These are phyloP conservation scores for Brettanomyces bruxellensis DNA, from an alignment of 805 yeast species.

Conservation along the genomic window DNA sequence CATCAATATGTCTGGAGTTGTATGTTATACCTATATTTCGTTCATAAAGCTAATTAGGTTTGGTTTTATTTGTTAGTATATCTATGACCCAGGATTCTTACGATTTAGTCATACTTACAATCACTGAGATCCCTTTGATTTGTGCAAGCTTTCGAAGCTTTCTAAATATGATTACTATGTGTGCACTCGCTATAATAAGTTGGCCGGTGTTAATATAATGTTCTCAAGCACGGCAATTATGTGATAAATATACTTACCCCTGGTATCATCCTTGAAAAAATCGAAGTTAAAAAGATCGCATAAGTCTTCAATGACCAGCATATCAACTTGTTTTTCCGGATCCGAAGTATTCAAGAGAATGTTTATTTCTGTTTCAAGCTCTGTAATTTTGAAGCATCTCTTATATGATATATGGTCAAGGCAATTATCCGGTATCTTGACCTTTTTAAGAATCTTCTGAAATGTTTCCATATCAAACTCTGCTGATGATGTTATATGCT, in stretches of 20 bases:
- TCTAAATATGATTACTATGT: conserved; percentile 9
- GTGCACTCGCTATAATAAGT: conserved; percentile 12
- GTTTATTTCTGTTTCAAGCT: conserved; percentile 7
- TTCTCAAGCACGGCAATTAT: background rate
- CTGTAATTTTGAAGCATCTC: conserved; percentile 10
- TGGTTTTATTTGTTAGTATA: background rate
- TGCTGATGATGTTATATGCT: conserved; percentile 6
- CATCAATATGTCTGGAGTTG: conserved; percentile 15
- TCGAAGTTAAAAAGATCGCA: conserved; percentile 19
- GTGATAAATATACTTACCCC: conserved; percentile 13
- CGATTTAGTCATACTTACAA: conserved; percentile 8
- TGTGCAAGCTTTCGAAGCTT: conserved; percentile 18
- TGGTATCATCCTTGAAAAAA: conserved; percentile 12
- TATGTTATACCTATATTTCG: conserved; percentile 7
- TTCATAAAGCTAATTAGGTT: conserved; percentile 6
- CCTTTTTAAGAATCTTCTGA: background rate
- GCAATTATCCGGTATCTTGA: background rate
- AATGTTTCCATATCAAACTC: conserved; percentile 9
- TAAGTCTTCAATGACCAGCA: conserved; percentile 21
- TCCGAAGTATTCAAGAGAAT: background rate
- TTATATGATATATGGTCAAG: conserved; percentile 1
- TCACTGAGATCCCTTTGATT: conserved; percentile 5
- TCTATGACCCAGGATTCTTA: background rate
- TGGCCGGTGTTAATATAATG: background rate
- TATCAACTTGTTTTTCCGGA: conserved; percentile 1